phyloP scores from a whole-genome alignment of 2,329 filamentous ascomycete species.

The Chrysosporium keratinophilum region DNA sequence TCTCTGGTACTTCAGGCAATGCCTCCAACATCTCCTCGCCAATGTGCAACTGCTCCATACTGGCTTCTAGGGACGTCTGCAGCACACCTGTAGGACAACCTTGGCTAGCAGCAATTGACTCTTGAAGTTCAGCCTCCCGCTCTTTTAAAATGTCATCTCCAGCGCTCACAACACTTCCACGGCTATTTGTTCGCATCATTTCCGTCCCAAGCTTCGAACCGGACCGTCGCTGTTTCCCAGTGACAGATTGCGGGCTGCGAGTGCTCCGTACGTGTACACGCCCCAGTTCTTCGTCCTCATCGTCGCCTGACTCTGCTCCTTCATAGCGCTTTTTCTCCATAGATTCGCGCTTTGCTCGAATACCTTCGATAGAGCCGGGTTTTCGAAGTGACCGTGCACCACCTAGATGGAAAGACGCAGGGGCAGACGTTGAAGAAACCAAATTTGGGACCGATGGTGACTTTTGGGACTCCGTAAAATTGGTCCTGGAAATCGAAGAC shows the following conservation, averaged over 20 bases:
- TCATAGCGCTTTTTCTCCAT: constrained; percentile 63
- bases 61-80: constrained; percentile 21
- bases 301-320: constrained; percentile 78
- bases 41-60: constrained; percentile 27
- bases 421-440: constrained; percentile 54
- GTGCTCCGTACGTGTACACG: constrained; percentile 38
- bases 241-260: constrained; percentile 43
- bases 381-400: constrained; percentile 45
- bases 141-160: constrained; percentile 28
- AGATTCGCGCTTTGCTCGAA: constrained; percentile 63
- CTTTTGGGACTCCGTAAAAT: constrained; percentile 12
- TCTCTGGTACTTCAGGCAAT: constrained; percentile 23
- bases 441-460: constrained; percentile 44
- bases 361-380: constrained; percentile 61
- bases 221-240: constrained; percentile 41
- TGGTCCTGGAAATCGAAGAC: constrained; percentile 8
- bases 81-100: background rate
- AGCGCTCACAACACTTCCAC: constrained; percentile 59
- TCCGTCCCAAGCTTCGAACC: constrained; percentile 88
- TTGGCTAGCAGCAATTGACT: constrained; percentile 19
- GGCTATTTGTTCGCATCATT: constrained; percentile 95
- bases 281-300: constrained; percentile 86
- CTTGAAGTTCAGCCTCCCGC: constrained; percentile 19
- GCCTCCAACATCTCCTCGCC: constrained; percentile 26
- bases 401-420: constrained; percentile 48